Percentiles rank a stretch among this genome's conserved stretches.
Evolutionary conservation across 75 land plant genomes (phyloP).

Genomic region (Sequoia sempervirens): DNA sequence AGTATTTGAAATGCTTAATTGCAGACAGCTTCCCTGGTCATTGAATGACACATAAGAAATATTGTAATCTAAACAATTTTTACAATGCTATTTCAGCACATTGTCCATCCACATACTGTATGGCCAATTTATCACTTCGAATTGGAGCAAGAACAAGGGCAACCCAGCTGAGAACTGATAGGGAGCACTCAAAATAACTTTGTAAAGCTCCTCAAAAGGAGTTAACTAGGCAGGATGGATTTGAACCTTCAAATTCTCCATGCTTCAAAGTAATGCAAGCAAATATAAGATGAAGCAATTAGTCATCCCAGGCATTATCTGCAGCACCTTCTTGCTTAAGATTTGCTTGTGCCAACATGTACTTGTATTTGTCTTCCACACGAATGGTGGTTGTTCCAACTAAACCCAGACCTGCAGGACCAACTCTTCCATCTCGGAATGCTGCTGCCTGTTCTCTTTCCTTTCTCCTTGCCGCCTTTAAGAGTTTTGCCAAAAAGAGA

Average conservation of each 20-base stretch:
- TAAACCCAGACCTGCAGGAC: conserved; percentile 28
- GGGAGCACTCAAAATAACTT: neutral
- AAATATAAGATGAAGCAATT: conserved; percentile 4
- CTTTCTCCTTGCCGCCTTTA: conserved; percentile 65
- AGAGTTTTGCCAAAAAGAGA: neutral
- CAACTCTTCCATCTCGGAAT: conserved; percentile 53
- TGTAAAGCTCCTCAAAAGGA: neutral
- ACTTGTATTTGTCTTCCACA: conserved; percentile 72
- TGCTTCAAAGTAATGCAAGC: neutral
- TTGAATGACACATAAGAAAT: neutral
- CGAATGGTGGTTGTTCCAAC: conserved; percentile 51
- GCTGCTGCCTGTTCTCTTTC: conserved; percentile 79
- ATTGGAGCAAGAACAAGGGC: neutral
- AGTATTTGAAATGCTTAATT: neutral
- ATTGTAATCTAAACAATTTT: neutral
- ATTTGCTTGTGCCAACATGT: conserved; percentile 48
- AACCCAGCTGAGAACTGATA: neutral
- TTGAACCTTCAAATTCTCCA: conserved; percentile 3
- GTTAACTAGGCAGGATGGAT: neutral
- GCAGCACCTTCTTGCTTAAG: conserved; percentile 64
- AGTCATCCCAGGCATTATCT: conserved; percentile 87
- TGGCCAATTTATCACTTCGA: neutral
- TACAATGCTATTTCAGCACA: neutral
- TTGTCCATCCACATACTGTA: neutral
- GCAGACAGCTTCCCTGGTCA: neutral